Evolutionary conservation across 2,329 filamentous ascomycete species (phyloP).

Genomic region (Talaromyces sp.): DNA sequence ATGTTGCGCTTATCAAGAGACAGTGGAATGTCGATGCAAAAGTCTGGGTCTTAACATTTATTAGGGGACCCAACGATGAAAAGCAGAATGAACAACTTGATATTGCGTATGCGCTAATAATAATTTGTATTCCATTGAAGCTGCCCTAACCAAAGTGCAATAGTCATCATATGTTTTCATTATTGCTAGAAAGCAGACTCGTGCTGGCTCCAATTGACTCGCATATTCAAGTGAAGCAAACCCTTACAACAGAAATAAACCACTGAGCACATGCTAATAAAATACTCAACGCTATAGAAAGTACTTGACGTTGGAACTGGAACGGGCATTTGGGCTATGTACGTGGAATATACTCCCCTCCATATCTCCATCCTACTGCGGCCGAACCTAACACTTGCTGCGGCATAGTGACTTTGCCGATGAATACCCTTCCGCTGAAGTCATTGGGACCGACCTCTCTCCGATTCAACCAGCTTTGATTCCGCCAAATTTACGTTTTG

Average conservation of each 20-base stretch:
- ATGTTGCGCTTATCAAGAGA: background rate
- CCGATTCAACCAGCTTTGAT: conserved; percentile 14
- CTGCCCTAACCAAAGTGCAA: background rate
- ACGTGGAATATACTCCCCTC: background rate
- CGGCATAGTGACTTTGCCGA: conserved; percentile 13
- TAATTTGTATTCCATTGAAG: background rate
- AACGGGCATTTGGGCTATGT: conserved; percentile 9
- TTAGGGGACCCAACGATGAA: conserved; percentile 10
- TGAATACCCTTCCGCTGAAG: conserved; percentile 2
- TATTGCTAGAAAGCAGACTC: background rate
- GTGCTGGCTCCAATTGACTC: background rate
- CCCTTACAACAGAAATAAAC: background rate
- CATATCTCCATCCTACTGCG: background rate
- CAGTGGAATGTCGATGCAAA: background rate
- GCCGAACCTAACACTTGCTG: background rate
- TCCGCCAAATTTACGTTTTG: conserved; percentile 10
- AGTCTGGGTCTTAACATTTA: background rate
- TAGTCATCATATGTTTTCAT: conserved; percentile 8
- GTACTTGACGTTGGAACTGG: conserved; percentile 9
- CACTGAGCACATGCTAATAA: background rate
- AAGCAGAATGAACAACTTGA: conserved; percentile 6
- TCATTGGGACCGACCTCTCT: conserved; percentile 17
- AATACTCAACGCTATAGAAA: background rate
- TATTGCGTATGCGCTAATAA: background rate
- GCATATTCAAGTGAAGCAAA: background rate